These are phyloP conservation scores for Bruguiera parviflora DNA, from an alignment of 345 rosid genomes.

Conservation along the genomic window DNA sequence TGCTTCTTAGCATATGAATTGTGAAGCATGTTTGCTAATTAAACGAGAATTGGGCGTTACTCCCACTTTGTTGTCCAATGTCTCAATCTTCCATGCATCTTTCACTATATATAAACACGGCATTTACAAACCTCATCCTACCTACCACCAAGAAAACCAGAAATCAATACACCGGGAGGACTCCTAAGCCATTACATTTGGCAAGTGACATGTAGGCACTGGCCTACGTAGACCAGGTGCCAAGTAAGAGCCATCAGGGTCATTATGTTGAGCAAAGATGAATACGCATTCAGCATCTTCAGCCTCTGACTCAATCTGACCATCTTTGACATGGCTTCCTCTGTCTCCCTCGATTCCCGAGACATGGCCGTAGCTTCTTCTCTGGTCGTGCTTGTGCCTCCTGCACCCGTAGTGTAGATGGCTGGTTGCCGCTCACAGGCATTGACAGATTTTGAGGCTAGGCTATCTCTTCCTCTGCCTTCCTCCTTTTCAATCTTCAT, in stretches of 20 bases:
- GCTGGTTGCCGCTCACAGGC: not conserved
- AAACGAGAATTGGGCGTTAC: no score
- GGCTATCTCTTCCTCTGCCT: constrained; percentile 45
- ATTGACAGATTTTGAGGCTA: not conserved
- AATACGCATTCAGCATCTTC: constrained; percentile 58
- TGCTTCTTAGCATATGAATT: no score
- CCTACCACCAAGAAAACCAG: no score
- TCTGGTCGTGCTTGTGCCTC: not conserved
- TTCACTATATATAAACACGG: no score
- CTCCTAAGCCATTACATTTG: not conserved
- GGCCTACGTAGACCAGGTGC: constrained; percentile 66
- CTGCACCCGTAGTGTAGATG: not conserved
- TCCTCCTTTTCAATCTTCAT: constrained; percentile 73
- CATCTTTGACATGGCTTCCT: constrained; percentile 11
- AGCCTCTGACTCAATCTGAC: constrained; percentile 44
- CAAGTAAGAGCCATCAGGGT: constrained; percentile 61
- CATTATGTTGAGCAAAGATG: constrained; percentile 55
- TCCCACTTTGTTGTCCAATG: no score
- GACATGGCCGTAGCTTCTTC: not conserved
- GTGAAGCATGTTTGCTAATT: no score
- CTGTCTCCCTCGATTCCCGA: not conserved
- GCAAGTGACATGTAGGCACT: constrained; percentile 32
- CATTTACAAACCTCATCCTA: no score
- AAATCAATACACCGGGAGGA: no score
- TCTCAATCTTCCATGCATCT: no score